A percentile compares a stretch with the other conserved stretches of the same genome.
Conservation (phyloP, 2,329 filamentous ascomycete genomes). For the Aureobasidium zeae region DNA sequence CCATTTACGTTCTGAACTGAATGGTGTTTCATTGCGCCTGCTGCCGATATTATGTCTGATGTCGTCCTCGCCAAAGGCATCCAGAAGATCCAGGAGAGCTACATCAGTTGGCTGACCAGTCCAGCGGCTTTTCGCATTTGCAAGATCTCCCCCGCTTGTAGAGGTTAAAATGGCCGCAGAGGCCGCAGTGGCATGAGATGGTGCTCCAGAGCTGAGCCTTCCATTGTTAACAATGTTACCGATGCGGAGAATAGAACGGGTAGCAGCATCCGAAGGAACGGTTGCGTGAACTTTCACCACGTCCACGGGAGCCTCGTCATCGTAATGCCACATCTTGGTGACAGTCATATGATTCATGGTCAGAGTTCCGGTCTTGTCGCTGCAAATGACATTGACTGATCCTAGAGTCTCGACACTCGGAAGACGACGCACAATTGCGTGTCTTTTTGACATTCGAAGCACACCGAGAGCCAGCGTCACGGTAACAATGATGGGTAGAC, state of each 20-base stretch:
- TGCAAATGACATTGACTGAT: slow-evolving; percentile 99
- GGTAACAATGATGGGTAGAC: slow-evolving; percentile 94
- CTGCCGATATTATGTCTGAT: slow-evolving; percentile 76
- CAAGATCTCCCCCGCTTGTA: slow-evolving; percentile 53
- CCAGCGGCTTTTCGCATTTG: slow-evolving; percentile 76
- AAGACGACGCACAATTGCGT: slow-evolving; percentile 89
- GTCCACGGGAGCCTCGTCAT: slow-evolving; percentile 51
- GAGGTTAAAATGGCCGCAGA: slow-evolving; percentile 79
- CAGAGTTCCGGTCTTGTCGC: slow-evolving; percentile 93
- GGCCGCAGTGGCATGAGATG: slow-evolving; percentile 52
- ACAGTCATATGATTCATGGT: slow-evolving; percentile 99
- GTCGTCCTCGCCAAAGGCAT: slow-evolving; percentile 85
- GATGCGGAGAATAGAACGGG: slow-evolving; percentile 73
- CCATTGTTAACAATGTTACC: slow-evolving; percentile 97
- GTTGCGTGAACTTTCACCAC: slow-evolving; percentile 46
- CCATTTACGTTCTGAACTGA: slow-evolving; percentile 97
- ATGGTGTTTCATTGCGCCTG: slow-evolving; percentile 77
- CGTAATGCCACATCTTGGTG: slow-evolving; percentile 90
- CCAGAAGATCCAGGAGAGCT: slow-evolving; percentile 87
- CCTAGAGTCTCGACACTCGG: slow-evolving; percentile 96
- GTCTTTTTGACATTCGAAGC: slow-evolving; percentile 87
- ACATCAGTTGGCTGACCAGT: slow-evolving; percentile 96
- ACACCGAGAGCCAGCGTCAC: slow-evolving; percentile 93
- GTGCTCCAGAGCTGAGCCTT: slow-evolving; percentile 62
- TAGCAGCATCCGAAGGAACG: slow-evolving; percentile 58